Base-by-base conservation (phyloP, 2,329 filamentous ascomycete genomes). In the Fusarium protoensiforme region DNA sequence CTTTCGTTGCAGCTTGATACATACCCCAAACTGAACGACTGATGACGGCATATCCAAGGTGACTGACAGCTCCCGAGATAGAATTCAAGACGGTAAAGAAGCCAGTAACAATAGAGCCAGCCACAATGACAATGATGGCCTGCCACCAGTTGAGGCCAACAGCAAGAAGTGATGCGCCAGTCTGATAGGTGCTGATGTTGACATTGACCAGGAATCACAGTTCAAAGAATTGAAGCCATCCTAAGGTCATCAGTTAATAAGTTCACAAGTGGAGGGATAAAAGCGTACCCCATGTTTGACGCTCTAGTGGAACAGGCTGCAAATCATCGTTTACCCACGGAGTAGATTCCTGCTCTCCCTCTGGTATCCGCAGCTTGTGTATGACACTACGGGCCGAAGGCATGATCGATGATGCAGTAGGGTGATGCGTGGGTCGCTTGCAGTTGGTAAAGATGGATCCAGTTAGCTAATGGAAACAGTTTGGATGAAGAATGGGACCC, bases 311-410 rank as follows among this genome's bases (percentile, higher is more conserved):
- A 18, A 62, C 31, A 5, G 60, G 60, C 16, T 38, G 22, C 18
- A 62, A 29, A 24, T 62, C 60, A 8, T 62, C 46, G n/a, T 62
- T 62, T 14, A 62, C 53, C 60, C 60, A 62, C n/a, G 24, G 48
- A 29, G 48, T 54, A 54, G 48, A n/a, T 54, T 24, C 24, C 48
- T 54, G 48, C 48, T 54, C 22, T 16, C 29, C 24, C 24, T 54
- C 27, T 14, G 22, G 22, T n/a, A 54, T 24, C 29, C 27, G 22
- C 18, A 54, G 48, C 48, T 29, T 27, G 14, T n/a, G 48, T 18
- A 54, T n/a, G 33, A 54, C 46, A 22, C 36, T 62, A 31, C 33
- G 24, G 18, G 36, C 20, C 16, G 35, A 14, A 27, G 54, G 14
- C 33, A 39, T 39, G 35, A 41, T 39, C 20, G 33, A 29, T 29